phyloP scores from a whole-genome alignment of 495 filamentous ascomycete genomes.

The Daldinia vernicosa region DNA sequence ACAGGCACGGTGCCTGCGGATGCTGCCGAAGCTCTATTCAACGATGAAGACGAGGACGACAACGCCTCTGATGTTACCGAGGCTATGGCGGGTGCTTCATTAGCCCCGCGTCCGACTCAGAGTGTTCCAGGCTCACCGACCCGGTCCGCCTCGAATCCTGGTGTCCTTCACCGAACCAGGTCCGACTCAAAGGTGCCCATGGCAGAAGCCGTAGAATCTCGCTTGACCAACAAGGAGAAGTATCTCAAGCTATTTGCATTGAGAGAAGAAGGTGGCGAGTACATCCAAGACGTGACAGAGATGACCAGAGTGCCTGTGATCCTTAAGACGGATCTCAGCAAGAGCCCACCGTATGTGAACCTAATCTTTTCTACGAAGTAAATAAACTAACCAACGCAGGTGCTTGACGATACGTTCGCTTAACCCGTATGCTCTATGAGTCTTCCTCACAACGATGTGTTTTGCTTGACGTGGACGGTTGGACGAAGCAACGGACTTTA shows the following conservation, averaged over 20 bases:
- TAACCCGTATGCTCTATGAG: conserved; percentile 92
- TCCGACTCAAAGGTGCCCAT: conserved; percentile 91
- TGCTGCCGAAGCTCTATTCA: conserved; percentile 91
- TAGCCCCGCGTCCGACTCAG: conserved; percentile 88
- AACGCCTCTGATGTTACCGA: conserved; percentile 85
- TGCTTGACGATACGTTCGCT: conserved; percentile 97
- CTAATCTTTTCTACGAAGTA: neutral
- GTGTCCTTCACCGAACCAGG: conserved; percentile 83
- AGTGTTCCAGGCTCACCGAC: conserved; percentile 94
- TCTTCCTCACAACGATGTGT: conserved; percentile 3
- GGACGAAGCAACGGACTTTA: conserved; percentile 25
- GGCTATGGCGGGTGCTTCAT: conserved; percentile 83
- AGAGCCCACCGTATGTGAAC: conserved; percentile 94
- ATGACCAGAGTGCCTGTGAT: conserved; percentile 97
- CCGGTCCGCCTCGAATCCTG: conserved; percentile 73
- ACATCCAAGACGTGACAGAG: conserved; percentile 97
- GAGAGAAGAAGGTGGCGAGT: conserved; percentile 90
- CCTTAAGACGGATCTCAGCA: conserved; percentile 95
- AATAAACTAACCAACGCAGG: conserved; percentile 62
- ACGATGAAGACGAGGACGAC: conserved; percentile 93
- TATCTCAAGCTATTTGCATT: conserved; percentile 90
- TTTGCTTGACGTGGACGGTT: conserved; percentile 29
- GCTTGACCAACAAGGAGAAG: conserved; percentile 93
- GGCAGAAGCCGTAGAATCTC: conserved; percentile 73
- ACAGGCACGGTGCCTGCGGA: conserved; percentile 90